phyloP scores from a whole-genome alignment of 2,329 filamentous ascomycete genomes.

The Alternaria arborescens region DNA sequence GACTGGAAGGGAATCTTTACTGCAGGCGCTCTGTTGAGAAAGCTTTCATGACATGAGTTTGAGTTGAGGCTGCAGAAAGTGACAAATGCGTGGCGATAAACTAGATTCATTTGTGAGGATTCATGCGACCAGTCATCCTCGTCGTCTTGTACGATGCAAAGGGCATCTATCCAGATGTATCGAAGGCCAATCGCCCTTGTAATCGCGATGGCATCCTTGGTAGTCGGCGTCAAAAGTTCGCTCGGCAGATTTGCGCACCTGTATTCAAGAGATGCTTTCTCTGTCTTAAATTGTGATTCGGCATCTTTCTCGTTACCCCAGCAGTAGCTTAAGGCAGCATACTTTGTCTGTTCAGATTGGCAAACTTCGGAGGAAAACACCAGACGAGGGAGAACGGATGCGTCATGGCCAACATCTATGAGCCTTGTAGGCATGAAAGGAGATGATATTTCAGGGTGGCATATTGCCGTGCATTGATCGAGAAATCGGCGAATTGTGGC shows the following conservation, averaged over 20 bases:
- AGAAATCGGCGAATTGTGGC: neutral
- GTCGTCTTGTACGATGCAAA: too few species aligned
- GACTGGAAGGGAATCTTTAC: accelerated
- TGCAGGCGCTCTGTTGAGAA: neutral
- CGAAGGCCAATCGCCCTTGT: too few species aligned
- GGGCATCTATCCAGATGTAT: too few species aligned
- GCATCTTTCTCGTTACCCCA: neutral
- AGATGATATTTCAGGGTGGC: neutral
- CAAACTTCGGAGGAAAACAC: too few species aligned
- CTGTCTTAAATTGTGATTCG: neutral
- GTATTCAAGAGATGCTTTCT: neutral
- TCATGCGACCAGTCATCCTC: too few species aligned
- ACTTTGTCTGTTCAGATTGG: too few species aligned
- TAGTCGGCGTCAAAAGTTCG: neutral
- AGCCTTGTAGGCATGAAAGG: neutral
- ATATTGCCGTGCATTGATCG: neutral
- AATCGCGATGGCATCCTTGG: neutral
- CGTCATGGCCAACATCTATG: neutral
- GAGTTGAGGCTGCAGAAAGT: neutral
- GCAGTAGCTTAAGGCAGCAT: neutral
- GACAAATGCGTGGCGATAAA: too few species aligned
- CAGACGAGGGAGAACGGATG: neutral
- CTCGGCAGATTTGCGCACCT: neutral
- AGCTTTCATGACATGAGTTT: neutral
- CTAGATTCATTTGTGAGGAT: too few species aligned